These are phyloP conservation scores for Yamadazyma laniorum DNA, from an alignment of 805 yeast species.

Conservation along the genomic window DNA sequence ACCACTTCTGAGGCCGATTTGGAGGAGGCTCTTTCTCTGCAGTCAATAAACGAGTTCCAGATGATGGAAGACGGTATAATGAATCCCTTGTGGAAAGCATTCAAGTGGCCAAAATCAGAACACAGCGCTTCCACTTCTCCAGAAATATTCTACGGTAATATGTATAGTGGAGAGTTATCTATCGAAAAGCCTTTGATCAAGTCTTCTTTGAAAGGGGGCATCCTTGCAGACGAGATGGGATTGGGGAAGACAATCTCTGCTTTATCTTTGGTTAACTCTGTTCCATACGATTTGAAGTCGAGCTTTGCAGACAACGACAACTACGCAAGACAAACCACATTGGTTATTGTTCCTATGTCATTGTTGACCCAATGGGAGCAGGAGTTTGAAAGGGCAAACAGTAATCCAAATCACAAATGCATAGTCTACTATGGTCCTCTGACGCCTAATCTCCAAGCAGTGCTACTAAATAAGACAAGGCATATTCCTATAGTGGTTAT, in stretches of 20 bases:
- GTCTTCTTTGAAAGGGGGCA: constrained; percentile 72
- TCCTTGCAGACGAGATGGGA: constrained; percentile 96
- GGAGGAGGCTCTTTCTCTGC: constrained; percentile 15
- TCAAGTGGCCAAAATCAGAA: constrained; percentile 60
- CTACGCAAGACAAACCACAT: constrained; percentile 70
- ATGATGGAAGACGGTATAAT: constrained; percentile 50
- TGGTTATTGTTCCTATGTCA: constrained; percentile 88
- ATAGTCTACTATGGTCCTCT: constrained; percentile 76
- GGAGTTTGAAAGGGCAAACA: constrained; percentile 65
- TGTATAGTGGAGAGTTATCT: constrained; percentile 78
- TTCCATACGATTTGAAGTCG: constrained; percentile 47
- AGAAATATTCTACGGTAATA: constrained; percentile 63
- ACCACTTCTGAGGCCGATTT: constrained; percentile 16
- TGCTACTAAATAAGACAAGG: constrained; percentile 36
- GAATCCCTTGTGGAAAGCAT: constrained; percentile 85
- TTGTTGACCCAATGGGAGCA: constrained; percentile 87
- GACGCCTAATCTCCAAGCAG: constrained; percentile 46
- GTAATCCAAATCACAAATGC: constrained; percentile 42
- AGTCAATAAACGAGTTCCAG: constrained; percentile 5
- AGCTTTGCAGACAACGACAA: constrained; percentile 16
- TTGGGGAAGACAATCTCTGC: constrained; percentile 90
- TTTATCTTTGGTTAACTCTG: constrained; percentile 65
- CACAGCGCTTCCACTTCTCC: neutral
- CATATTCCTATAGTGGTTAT: constrained; percentile 67
- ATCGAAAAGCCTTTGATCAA: constrained; percentile 62